These are phyloP conservation scores for Chamaecrista fasciculata DNA, from an alignment of 306 rosid genomes.

Conservation along the genomic window DNA sequence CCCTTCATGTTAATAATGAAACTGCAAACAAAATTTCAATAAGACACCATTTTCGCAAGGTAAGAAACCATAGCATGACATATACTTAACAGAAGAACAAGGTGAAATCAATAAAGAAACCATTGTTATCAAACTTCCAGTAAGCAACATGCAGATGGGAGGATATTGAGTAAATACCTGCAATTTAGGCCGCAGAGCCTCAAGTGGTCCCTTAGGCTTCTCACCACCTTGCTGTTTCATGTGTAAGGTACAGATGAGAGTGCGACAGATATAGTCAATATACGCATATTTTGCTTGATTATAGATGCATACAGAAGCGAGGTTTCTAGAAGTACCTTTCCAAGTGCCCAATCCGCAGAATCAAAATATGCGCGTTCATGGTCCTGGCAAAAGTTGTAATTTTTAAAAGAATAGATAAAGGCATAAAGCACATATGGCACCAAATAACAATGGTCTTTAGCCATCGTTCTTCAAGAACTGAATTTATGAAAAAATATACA, in stretches of 20 bases:
- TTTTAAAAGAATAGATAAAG: constrained; percentile 29
- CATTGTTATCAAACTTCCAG: constrained; percentile 8
- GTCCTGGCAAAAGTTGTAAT: constrained; percentile 55
- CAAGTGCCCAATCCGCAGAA: constrained; percentile 99
- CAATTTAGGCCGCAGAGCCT: constrained; percentile 91
- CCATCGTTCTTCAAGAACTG: constrained; percentile 14
- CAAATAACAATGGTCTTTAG: not conserved
- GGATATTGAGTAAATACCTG: constrained; percentile 51
- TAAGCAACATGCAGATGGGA: not conserved
- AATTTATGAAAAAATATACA: not conserved
- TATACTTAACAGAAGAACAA: not conserved
- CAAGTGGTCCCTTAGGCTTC: constrained; percentile 98
- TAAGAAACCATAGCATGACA: constrained; percentile 1
- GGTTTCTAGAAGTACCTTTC: constrained; percentile 62
- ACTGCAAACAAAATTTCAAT: not conserved
- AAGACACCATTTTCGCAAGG: not conserved
- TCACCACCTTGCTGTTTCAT: constrained; percentile 79
- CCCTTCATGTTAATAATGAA: not conserved
- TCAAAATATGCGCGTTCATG: constrained; percentile 98
- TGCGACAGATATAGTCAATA: constrained; percentile 18
- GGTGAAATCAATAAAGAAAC: not conserved
- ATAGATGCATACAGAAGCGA: constrained; percentile 3
- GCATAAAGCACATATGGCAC: not conserved
- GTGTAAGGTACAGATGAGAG: constrained; percentile 19
- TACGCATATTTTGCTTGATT: not conserved